Conservation (phyloP, 805 yeast species). For the Kodamaea hsintzibuensis region DNA sequence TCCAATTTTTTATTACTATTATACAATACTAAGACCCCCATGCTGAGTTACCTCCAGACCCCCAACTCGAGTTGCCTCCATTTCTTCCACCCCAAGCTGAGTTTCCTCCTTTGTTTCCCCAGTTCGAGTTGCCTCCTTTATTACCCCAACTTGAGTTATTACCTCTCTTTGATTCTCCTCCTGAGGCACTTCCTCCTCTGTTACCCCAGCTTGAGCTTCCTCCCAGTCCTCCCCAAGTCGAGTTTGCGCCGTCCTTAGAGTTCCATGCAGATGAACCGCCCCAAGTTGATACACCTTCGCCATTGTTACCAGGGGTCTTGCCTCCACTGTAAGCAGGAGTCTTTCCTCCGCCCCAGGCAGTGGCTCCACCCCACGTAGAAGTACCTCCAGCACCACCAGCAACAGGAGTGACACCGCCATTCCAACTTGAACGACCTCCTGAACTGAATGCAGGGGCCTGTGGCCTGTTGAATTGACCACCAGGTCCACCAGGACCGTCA, state of each 20-base stretch:
- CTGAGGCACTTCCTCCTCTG: slow-evolving; percentile 18
- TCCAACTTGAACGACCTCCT: slow-evolving; percentile 59
- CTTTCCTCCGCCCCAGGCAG: slow-evolving; percentile 24
- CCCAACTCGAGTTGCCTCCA: slow-evolving; percentile 24
- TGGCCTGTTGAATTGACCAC: slow-evolving; percentile 17
- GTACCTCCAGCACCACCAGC: slow-evolving; percentile 28
- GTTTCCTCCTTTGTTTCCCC: slow-evolving; percentile 17
- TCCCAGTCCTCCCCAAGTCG: slow-evolving; percentile 23
- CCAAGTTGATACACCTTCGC: slow-evolving; percentile 41
- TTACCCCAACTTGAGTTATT: slow-evolving; percentile 26
- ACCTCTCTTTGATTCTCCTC: slow-evolving; percentile 13
- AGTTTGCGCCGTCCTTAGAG: slow-evolving; percentile 17
- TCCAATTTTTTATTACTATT: not conserved
- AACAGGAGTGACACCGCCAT: slow-evolving; percentile 31
- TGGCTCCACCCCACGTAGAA: slow-evolving; percentile 51
- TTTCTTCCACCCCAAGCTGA: slow-evolving; percentile 32
- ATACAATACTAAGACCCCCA: slow-evolving; percentile 8
- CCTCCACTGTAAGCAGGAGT: slow-evolving; percentile 22
- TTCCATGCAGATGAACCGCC: slow-evolving; percentile 32
- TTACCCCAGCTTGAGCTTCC: slow-evolving; percentile 19
- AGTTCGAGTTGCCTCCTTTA: slow-evolving; percentile 9
- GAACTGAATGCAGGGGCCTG: slow-evolving; percentile 37
- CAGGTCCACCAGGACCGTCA: slow-evolving; percentile 4
- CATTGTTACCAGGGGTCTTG: slow-evolving; percentile 17
- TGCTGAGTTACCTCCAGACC: slow-evolving; percentile 7